Base-by-base conservation (phyloP, 805 yeast genomes). In the Kregervanrija delftensis region DNA sequence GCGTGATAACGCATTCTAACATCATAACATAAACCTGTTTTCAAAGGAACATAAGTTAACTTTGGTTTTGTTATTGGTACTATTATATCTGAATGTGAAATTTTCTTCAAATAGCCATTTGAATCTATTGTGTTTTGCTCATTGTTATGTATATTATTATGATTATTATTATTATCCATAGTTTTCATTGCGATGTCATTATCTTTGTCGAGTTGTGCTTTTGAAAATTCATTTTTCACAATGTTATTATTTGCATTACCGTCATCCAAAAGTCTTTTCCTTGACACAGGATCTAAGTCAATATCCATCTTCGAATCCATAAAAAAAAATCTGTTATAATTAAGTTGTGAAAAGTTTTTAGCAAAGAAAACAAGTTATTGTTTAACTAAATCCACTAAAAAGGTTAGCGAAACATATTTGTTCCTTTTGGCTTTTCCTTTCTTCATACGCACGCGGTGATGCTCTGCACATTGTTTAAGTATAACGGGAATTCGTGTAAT, bases 1-100 rank as follows among this genome's bases (percentile, higher is more conserved):
- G 97, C 96, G 62, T 93, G 99, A 63, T 91, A 93, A 49, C 99
- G 74, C 98, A 93, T 93, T 50, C 98, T 74, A 15, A 89, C 97
- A 63, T 93, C 99, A 65, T 93, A 93, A 47, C 95, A 91, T 8
- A 93, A 68, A 0, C 99, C 99, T 0, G 99, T 91, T 61, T 89
- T 91, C 56, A 85, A 66, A 2, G 86, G 86, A 17, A 76, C 72
- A 59, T 86, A 86, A 43, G 73, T 72, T n/a, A 86, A 68, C 48
- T 81, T 80, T 2, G 95, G 91, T 32, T 72, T 70, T 11, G 76
- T 73, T 8, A 69, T 68, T 4, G 89, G 85, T 1, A 82, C 85
- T 46, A 68, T 70, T 32, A 69, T 47, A 38, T 55, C 53, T 16
- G 48, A 37, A 17, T 38, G 35, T 36, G 15, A 35, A 3, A 35